Evolutionary conservation across 192 early-diverging fungal species (phyloP).

Genomic region (Kickxella alabastrina): DNA sequence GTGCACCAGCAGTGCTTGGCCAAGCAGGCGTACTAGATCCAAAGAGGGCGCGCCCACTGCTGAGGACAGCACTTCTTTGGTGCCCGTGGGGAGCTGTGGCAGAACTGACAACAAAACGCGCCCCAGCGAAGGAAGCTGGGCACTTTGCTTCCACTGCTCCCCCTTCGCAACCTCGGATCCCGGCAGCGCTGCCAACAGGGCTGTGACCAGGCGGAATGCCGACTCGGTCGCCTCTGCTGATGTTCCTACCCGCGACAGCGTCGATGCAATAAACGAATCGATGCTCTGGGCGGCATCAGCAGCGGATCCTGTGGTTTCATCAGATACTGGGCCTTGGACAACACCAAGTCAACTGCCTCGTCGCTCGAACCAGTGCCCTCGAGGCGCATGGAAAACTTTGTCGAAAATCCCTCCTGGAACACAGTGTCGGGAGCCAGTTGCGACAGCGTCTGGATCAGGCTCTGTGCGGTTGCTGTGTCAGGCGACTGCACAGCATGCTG

Average conservation of each 20-base stretch:
- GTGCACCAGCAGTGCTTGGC: constrained; percentile 19
- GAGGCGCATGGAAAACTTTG: constrained; percentile 20
- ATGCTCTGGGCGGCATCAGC: constrained; percentile 21
- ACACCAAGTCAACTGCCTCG: constrained; percentile 25
- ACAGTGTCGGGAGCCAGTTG: constrained; percentile 34
- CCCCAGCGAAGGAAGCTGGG: constrained; percentile 13
- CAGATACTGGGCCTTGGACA: constrained; percentile 31
- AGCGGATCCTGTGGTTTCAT: constrained; percentile 7
- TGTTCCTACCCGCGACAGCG: not conserved
- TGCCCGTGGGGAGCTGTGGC: not conserved
- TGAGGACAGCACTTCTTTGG: not conserved
- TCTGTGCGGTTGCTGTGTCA: constrained; percentile 15
- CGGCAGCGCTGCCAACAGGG: constrained; percentile 21
- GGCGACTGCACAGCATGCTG: constrained; percentile 29
- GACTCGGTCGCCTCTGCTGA: not conserved
- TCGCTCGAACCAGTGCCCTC: constrained; percentile 23
- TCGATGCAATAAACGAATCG: constrained; percentile 18
- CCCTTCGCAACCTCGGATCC: constrained; percentile 13
- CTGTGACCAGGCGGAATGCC: not conserved
- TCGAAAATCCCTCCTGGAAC: constrained; percentile 29
- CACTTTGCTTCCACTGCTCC: constrained; percentile 6
- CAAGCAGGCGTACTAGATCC: constrained; percentile 12
- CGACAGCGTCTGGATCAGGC: constrained; percentile 27
- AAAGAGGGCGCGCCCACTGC: constrained; percentile 2
- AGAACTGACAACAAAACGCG: constrained; percentile 5